Base-by-base conservation (phyloP, 805 yeast genomes). In the Candida ovalis region DNA sequence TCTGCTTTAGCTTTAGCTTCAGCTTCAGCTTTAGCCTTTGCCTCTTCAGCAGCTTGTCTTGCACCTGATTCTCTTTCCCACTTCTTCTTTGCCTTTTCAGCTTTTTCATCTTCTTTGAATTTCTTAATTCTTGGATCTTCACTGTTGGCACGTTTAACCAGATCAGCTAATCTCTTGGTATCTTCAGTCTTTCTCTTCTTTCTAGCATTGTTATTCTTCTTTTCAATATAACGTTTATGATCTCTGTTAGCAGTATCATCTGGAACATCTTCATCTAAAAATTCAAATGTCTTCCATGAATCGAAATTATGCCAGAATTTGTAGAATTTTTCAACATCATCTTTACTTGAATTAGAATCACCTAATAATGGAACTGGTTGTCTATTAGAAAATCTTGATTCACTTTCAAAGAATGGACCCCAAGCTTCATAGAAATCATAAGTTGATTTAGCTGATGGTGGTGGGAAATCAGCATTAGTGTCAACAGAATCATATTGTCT, bases 171-270 rank as follows among this genome's bases (percentile, higher is more conserved):
- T 67, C 97, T 82, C 68, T 90, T 86, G 76, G 85, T 92, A 73
- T 94, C 99, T 67, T 94, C 97, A 65, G 92, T 90, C 86, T 94
- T 94, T 78, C 82, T 87, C 87, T 92, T 94, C 78, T 88, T 87
- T 78, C 99, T 88, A 50, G 95, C 88, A 58, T 96, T 90, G 72
- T 88, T 82, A 78, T 94, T 94, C 80, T 94, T 94, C 78, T 92
- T 89, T 76, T 94, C 99, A 60, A 91, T 85, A 78, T 89, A 88
- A 76, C 99, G 96, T 78, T 94, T 94, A 82, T 94, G 96, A 71
- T 94, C 99, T 80, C 99, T 90, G 84, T 94, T 94, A 52, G 96
- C 87, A 49, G 97, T 88, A 73, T 94, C 99, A 76, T 94, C 99
- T 60, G 99, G 99, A 64, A 91, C 97, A 67, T 94, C 99, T 77